Percentiles rank a stretch among this genome's conserved stretches.
These are phyloP conservation scores for Backusella westeae DNA, from an alignment of 192 early-diverging fungal species.

Conservation along the genomic window DNA sequence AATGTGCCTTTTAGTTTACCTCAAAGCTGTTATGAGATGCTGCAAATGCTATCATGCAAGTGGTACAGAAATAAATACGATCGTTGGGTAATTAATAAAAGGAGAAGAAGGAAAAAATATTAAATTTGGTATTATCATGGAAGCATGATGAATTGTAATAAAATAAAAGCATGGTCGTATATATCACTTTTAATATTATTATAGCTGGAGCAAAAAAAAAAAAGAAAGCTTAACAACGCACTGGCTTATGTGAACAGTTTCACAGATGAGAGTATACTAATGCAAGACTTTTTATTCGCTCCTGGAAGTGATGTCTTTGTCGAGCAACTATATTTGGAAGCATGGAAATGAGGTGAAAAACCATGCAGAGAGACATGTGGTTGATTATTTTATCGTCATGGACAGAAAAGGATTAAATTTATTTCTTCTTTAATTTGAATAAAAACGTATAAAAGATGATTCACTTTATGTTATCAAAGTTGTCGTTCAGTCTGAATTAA, in stretches of 20 bases:
- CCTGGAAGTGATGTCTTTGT: neutral
- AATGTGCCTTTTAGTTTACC: neutral
- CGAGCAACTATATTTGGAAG: neutral
- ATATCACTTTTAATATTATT: neutral
- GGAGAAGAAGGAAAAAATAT: neutral
- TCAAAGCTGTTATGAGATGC: neutral
- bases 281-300: neutral
- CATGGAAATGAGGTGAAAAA: neutral
- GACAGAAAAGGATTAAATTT: neutral
- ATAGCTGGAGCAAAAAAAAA: neutral
- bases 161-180: neutral
- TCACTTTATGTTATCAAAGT: neutral
- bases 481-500: neutral
- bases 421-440: neutral
- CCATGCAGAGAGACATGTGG: neutral
- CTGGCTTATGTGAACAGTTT: neutral
- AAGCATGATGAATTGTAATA: neutral
- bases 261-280: slow-evolving; percentile 4
- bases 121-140: neutral
- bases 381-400: neutral
- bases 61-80: slow-evolving; percentile 1
- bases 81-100: neutral
- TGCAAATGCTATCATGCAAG: slow-evolving; percentile 6
- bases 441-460: neutral
- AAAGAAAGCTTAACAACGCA: neutral